phyloP scores from a whole-genome alignment of 371 early-diverging fungal species.

The Haplosporangium sp. region DNA sequence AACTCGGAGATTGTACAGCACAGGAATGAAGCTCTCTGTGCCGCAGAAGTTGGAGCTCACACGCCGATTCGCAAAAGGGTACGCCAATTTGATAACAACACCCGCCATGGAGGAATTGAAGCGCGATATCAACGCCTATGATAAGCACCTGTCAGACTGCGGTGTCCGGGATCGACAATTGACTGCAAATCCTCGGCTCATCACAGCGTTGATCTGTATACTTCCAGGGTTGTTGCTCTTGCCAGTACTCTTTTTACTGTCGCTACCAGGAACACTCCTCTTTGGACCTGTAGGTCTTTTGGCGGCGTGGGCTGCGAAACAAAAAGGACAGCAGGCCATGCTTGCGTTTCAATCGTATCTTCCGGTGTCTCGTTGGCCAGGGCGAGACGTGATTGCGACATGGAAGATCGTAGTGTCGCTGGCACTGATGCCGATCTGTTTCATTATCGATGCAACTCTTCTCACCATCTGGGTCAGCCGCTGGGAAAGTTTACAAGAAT shows the following conservation, averaged over 20 bases:
- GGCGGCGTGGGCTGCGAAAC: slow-evolving; percentile 53
- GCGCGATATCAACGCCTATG: slow-evolving; percentile 45
- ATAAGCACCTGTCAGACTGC: slow-evolving; percentile 19
- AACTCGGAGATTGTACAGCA: slow-evolving; percentile 45
- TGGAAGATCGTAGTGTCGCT: slow-evolving; percentile 57
- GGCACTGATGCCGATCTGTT: slow-evolving; percentile 50
- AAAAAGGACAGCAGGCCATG: slow-evolving; percentile 57
- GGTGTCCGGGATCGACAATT: slow-evolving; percentile 43
- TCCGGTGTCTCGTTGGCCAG: slow-evolving; percentile 58
- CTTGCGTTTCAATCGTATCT: slow-evolving; percentile 55
- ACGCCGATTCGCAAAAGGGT: slow-evolving; percentile 47
- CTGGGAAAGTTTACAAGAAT: slow-evolving; percentile 15
- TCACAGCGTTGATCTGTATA: slow-evolving; percentile 32
- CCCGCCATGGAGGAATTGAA: slow-evolving; percentile 26
- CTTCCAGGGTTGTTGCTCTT: slow-evolving; percentile 46
- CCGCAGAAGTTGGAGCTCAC: slow-evolving; percentile 51
- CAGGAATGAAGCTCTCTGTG: slow-evolving; percentile 35
- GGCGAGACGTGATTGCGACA: slow-evolving; percentile 58
- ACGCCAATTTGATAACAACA: slow-evolving; percentile 12
- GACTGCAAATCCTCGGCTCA: slow-evolving; percentile 37
- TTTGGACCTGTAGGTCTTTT: slow-evolving; percentile 54
- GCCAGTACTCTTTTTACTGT: slow-evolving; percentile 36
- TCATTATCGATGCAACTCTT: slow-evolving; percentile 34
- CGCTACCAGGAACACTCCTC: slow-evolving; percentile 52
- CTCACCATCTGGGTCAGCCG: slow-evolving; percentile 29